Conservation (phyloP, 305 asterid genomes). For the Plantago coronopus region DNA sequence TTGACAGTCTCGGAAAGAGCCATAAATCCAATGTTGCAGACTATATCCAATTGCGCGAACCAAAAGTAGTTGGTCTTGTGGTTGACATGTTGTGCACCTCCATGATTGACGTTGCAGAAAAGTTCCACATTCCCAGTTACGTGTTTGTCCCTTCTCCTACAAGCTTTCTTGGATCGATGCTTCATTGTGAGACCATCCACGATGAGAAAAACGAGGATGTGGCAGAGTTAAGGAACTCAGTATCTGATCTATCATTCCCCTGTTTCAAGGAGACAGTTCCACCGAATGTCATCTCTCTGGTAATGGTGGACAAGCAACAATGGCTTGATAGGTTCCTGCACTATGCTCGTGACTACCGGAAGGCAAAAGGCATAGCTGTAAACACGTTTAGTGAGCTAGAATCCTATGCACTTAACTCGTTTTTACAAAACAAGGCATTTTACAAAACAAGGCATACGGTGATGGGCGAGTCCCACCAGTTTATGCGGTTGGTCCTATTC, state of each 20-base stretch:
- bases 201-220: constrained; percentile 47
- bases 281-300: constrained; percentile 36
- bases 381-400: constrained; percentile 46
- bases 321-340: constrained; percentile 33
- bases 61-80: constrained; percentile 29
- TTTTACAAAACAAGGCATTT: constrained; percentile 20
- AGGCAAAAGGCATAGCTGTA: constrained; percentile 37
- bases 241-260: constrained; percentile 33
- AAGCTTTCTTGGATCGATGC: constrained; percentile 56
- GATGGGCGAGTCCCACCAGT: constrained; percentile 23
- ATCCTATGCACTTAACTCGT: constrained; percentile 30
- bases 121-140: constrained; percentile 24
- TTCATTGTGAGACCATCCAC: constrained; percentile 54
- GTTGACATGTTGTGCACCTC: constrained; percentile 32
- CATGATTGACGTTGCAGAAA: constrained; percentile 34
- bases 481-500: constrained; percentile 36
- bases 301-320: constrained; percentile 32
- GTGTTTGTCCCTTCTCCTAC: constrained; percentile 33
- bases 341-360: constrained; percentile 7
- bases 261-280: constrained; percentile 43
- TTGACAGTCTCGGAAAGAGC: constrained; percentile 40
- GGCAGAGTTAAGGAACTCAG: constrained; percentile 31
- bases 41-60: constrained; percentile 24
- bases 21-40: constrained; percentile 41
- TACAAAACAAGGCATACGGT: too few species aligned